phyloP scores from a whole-genome alignment of 495 filamentous ascomycete species.

The Venustampulla echinocandica region DNA sequence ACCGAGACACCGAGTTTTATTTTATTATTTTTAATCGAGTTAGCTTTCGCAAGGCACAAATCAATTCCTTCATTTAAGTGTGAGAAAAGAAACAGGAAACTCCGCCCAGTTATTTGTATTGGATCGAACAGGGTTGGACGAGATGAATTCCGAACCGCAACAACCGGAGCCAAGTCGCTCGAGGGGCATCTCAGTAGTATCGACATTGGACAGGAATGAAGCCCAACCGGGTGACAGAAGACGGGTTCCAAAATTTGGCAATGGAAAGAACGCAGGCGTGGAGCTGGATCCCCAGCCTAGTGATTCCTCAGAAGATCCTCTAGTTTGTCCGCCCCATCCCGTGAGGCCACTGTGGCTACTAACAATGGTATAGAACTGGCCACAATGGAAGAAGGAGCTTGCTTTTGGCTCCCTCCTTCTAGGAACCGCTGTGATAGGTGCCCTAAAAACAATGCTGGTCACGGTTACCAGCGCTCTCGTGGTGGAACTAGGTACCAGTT shows the following conservation, averaged over 20 bases:
- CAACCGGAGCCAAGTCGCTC: background rate
- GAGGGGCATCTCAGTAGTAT: background rate
- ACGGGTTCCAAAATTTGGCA: conserved; percentile 30
- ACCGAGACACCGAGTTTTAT: background rate
- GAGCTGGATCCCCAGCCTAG: conserved; percentile 43
- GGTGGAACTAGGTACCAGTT: conserved; percentile 31
- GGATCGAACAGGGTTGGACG: background rate
- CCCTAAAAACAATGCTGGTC: conserved; percentile 42
- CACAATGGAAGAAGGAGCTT: conserved; percentile 38
- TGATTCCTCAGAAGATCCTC: conserved; percentile 38
- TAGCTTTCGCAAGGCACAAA: background rate
- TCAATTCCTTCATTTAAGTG: background rate
- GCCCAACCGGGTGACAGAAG: background rate
- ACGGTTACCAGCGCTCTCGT: conserved; percentile 37
- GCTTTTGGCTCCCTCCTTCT: conserved; percentile 35
- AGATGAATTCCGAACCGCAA: background rate
- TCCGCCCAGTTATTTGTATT: too few species aligned
- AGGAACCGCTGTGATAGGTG: conserved; percentile 32
- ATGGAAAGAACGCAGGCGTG: conserved; percentile 32
- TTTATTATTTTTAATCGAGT: background rate
- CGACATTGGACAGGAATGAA: background rate
- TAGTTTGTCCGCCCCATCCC: conserved; percentile 26
- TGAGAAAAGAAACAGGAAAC: too few species aligned
- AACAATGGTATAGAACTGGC: conserved; percentile 35
- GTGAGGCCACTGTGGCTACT: background rate